phyloP scores from a whole-genome alignment of 2,329 filamentous ascomycete species.

The Grosmannia huntii region DNA sequence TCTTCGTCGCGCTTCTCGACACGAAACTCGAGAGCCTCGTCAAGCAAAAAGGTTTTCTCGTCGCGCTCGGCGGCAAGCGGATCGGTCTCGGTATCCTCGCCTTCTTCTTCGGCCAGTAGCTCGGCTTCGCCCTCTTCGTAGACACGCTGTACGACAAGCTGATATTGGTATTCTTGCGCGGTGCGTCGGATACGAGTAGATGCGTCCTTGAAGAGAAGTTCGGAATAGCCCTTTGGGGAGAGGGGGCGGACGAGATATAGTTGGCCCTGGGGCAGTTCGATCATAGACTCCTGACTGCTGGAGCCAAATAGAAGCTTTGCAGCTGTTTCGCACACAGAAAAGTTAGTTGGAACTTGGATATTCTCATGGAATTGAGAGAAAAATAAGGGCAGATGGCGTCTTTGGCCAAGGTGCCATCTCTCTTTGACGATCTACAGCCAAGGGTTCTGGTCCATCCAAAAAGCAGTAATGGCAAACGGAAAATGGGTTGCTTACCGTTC shows the following conservation, averaged over 20 bases:
- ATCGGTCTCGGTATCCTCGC: conserved; percentile 65
- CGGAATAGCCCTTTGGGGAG: conserved; percentile 94
- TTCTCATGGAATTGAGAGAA: background rate
- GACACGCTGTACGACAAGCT: conserved; percentile 88
- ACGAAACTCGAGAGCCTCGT: conserved; percentile 79
- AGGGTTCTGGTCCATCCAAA: background rate
- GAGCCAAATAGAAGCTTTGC: conserved; percentile 88
- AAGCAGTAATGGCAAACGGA: background rate
- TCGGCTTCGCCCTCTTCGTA: conserved; percentile 98
- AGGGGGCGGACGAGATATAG: conserved; percentile 92
- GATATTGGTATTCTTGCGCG: conserved; percentile 91
- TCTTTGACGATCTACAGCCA: background rate
- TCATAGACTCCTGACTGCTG: conserved; percentile 78
- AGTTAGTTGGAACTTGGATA: background rate
- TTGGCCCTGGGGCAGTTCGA: conserved; percentile 90
- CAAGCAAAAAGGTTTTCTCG: conserved; percentile 95
- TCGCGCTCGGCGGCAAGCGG: conserved; percentile 71
- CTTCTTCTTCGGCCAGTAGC: conserved; percentile 76
- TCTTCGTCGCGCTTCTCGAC: conserved; percentile 57
- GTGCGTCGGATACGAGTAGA: conserved; percentile 85
- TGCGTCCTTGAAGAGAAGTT: conserved; percentile 97
- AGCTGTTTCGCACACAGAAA: conserved; percentile 36
- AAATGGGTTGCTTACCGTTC: conserved; percentile 21
- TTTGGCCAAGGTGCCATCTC: background rate
- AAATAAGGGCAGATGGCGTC: background rate